Percentiles rank a stretch among this genome's conserved stretches.
These are phyloP conservation scores for Streptanthus diversifolius DNA, from an alignment of 345 rosid genomes.

Conservation along the genomic window DNA sequence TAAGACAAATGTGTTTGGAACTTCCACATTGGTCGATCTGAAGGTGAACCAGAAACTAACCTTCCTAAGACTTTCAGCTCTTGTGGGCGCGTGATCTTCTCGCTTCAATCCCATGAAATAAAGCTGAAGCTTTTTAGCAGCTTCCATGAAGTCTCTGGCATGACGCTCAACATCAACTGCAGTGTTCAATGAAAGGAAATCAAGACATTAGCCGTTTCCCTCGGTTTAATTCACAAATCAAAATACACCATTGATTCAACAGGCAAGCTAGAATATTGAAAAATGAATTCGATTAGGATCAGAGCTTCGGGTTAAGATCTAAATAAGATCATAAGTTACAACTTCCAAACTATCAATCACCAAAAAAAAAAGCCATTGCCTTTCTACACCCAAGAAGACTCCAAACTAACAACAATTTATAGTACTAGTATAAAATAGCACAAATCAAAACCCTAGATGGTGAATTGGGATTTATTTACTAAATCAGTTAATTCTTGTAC, in stretches of 20 bases:
- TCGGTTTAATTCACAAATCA: neutral
- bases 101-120: slow-evolving; percentile 79
- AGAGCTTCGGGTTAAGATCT: neutral
- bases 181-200: neutral
- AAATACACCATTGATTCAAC: neutral
- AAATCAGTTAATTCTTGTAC: neutral
- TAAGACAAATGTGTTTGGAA: neutral
- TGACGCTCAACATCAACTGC: slow-evolving; percentile 90
- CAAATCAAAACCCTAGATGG: neutral
- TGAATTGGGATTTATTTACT: neutral
- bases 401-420: neutral
- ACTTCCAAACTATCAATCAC: neutral
- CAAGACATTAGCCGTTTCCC: neutral
- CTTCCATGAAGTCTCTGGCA: slow-evolving; percentile 98
- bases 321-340: neutral
- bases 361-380: neutral
- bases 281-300: neutral
- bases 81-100: slow-evolving; percentile 64
- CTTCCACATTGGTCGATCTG: neutral
- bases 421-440: neutral
- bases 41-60: slow-evolving; percentile 33
- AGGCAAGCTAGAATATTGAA: neutral
- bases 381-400: neutral
- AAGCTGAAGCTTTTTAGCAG: slow-evolving; percentile 89
- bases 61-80: slow-evolving; percentile 60